Evolutionary conservation across 345 rosid species (phyloP).

Genomic region (Angophora floribunda): DNA sequence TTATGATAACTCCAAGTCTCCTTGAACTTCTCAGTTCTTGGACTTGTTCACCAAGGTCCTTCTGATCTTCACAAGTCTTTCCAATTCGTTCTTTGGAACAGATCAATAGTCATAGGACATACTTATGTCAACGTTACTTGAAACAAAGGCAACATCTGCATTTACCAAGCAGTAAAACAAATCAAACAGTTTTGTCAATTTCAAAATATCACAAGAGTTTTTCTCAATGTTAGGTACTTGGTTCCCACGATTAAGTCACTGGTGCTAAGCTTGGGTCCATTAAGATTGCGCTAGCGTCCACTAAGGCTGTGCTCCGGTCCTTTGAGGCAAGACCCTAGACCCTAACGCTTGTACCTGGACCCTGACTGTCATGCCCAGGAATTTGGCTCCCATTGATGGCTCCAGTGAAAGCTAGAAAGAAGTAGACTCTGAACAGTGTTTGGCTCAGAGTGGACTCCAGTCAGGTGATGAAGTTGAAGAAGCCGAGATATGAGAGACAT

Average conservation of each 20-base stretch:
- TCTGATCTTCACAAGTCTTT: background rate
- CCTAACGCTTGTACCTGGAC: background rate
- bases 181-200: background rate
- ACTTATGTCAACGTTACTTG: background rate
- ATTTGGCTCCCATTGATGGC: conserved; percentile 32
- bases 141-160: background rate
- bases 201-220: background rate
- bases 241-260: background rate
- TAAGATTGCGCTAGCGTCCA: fast-evolving
- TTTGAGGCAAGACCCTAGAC: background rate
- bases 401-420: conserved; percentile 77
- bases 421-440: conserved; percentile 84
- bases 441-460: conserved; percentile 73
- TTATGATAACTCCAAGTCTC: background rate
- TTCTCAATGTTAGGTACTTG: background rate
- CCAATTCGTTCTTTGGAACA: background rate
- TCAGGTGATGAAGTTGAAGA: conserved; percentile 78
- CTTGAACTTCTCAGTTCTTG: background rate
- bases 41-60: background rate
- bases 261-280: background rate
- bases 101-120: background rate
- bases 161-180: background rate
- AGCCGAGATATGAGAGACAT: conserved; percentile 74
- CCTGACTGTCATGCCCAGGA: background rate
- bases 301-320: background rate